These are phyloP conservation scores for Auxenochlorella pyrenoidosa DNA, from an alignment of 139 green algal genomes.

Conservation along the genomic window DNA sequence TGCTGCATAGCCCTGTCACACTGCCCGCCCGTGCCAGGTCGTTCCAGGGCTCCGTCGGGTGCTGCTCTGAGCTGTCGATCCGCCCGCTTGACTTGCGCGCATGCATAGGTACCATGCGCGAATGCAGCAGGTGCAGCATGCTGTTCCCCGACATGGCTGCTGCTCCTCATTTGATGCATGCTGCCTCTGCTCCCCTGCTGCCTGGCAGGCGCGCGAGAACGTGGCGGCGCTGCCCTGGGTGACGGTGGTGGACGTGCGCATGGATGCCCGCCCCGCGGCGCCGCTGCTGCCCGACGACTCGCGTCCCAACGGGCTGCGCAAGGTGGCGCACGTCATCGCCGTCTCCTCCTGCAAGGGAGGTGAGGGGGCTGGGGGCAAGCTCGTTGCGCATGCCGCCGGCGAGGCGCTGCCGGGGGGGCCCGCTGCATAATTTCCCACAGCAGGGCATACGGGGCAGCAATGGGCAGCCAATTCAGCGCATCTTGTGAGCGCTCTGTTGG, in stretches of 20 bases:
- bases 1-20: too few species aligned
- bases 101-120: too few species aligned
- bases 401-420: too few species aligned
- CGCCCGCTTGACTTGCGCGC: too few species aligned
- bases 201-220: conserved; percentile 27
- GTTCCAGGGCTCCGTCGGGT: too few species aligned
- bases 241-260: conserved; percentile 74
- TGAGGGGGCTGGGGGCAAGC: conserved; percentile 63
- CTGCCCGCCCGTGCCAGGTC: too few species aligned
- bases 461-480: too few species aligned
- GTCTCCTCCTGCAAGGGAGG: conserved; percentile 81
- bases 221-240: conserved; percentile 76
- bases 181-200: neutral
- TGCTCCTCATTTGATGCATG: neutral
- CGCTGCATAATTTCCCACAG: too few species aligned
- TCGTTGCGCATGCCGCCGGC: too few species aligned
- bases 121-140: neutral
- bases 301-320: conserved; percentile 78
- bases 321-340: conserved; percentile 94
- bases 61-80: too few species aligned
- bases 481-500: too few species aligned
- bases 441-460: too few species aligned
- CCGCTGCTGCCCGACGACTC: conserved; percentile 73
- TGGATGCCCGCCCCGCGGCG: conserved; percentile 82
- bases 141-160: neutral